Percentiles rank a stretch among this genome's conserved stretches.
phyloP scores from a whole-genome alignment of 2,329 filamentous ascomycete genomes.

The Ascochyta lentis region DNA sequence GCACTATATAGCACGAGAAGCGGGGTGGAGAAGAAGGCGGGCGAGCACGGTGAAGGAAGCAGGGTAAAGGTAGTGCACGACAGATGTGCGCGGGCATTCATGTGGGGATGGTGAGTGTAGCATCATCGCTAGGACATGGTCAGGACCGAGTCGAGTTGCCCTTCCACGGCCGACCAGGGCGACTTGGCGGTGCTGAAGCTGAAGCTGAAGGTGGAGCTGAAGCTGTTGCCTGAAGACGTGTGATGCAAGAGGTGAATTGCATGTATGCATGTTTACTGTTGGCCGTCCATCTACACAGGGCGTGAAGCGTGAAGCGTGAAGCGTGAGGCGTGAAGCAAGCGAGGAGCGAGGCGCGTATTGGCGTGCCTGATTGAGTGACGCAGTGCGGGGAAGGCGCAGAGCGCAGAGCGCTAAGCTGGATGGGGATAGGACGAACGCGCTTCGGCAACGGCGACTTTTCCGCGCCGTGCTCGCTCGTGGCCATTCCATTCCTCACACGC shows the following conservation, averaged over 20 bases:
- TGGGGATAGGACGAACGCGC: background rate
- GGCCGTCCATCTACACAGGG: no score
- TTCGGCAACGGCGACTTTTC: constrained; percentile 4
- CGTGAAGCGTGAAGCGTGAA: background rate
- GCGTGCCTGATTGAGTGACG: background rate
- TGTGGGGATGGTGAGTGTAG: constrained; percentile 1
- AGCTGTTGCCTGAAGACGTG: background rate
- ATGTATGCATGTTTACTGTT: no score
- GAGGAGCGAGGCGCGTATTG: no score
- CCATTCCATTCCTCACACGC: background rate
- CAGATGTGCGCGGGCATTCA: constrained; percentile 12
- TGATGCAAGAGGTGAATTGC: no score
- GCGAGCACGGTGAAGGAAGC: constrained; percentile 5
- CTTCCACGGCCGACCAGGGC: background rate
- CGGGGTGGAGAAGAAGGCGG: constrained; percentile 3
- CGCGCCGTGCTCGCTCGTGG: background rate
- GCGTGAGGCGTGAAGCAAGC: background rate
- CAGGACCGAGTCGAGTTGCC: no score
- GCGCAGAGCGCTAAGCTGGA: constrained; percentile 2
- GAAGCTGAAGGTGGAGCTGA: background rate
- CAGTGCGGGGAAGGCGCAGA: constrained; percentile 11
- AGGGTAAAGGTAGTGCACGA: constrained; percentile 5
- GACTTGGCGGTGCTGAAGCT: background rate
- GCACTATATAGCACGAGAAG: constrained; percentile 8
- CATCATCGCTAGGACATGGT: background rate